Percentiles rank a stretch among this genome's conserved stretches.
Conservation (phyloP, 2,329 filamentous ascomycete species). For the Cercospora brassicicola region DNA sequence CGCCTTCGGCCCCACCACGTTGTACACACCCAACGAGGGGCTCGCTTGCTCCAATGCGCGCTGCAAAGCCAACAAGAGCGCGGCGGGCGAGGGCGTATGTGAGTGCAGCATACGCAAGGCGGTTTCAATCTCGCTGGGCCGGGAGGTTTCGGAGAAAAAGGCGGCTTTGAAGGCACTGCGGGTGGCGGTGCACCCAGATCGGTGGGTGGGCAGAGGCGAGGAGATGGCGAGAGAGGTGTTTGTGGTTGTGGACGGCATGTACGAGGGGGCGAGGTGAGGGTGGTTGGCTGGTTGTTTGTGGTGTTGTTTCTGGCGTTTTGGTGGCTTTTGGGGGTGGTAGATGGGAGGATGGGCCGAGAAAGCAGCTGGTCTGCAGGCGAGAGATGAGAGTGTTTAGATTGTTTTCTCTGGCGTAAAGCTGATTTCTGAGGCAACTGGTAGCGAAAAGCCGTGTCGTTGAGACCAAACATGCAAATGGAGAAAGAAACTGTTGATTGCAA, state of each 20-base stretch:
- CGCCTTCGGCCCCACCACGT: background rate
- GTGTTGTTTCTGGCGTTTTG: background rate
- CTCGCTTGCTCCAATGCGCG: background rate
- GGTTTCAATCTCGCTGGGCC: background rate
- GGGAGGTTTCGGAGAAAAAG: background rate
- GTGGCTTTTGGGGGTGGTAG: background rate
- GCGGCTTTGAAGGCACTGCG: slow-evolving; percentile 3
- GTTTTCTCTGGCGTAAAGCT: background rate
- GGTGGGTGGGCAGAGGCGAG: slow-evolving; percentile 1
- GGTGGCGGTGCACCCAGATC: slow-evolving; percentile 9
- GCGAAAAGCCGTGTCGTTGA: background rate
- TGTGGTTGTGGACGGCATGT: slow-evolving; percentile 11
- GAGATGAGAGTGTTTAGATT: background rate
- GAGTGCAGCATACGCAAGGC: background rate
- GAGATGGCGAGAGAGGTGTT: slow-evolving; percentile 13
- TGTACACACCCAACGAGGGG: background rate
- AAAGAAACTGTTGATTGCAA: background rate
- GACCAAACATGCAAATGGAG: background rate
- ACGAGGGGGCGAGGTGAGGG: background rate
- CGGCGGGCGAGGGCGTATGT: background rate
- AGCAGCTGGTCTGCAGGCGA: background rate
- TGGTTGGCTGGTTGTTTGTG: background rate
- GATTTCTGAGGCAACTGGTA: background rate
- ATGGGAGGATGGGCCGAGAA: background rate
- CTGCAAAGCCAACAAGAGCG: background rate